Conservation (phyloP, 2,329 filamentous ascomycete genomes). For the Acrodontium crateriforme region DNA sequence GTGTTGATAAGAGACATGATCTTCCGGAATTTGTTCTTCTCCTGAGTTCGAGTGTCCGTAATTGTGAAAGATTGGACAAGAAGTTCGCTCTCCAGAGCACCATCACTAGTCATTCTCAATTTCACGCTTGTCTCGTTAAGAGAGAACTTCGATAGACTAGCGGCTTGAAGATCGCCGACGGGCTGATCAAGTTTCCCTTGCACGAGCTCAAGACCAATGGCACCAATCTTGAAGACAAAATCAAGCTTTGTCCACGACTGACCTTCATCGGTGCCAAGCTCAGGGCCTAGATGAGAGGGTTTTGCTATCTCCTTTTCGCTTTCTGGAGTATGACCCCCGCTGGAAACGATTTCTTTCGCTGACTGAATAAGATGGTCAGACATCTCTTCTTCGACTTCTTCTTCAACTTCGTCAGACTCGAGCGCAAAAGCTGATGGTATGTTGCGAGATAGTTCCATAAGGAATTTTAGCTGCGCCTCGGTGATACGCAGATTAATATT, state of each 20-base stretch:
- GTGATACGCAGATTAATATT: slow-evolving; percentile 83
- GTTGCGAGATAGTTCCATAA: slow-evolving; percentile 74
- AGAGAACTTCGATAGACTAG: slow-evolving; percentile 86
- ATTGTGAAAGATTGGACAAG: slow-evolving; percentile 92
- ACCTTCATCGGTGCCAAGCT: slow-evolving; percentile 49
- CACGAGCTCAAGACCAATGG: slow-evolving; percentile 77
- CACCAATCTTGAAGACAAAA: slow-evolving; percentile 76
- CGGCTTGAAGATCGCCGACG: slow-evolving; percentile 61
- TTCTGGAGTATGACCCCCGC: too few species aligned
- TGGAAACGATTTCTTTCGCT: slow-evolving; percentile 19
- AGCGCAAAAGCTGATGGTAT: slow-evolving; percentile 77
- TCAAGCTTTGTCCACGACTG: slow-evolving; percentile 88
- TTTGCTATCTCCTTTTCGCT: slow-evolving; percentile 11
- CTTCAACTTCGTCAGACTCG: slow-evolving; percentile 51
- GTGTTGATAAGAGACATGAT: slow-evolving; percentile 98
- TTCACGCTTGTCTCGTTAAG: slow-evolving; percentile 87
- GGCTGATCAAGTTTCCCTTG: slow-evolving; percentile 62
- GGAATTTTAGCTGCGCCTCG: slow-evolving; percentile 78
- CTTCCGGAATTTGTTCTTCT: slow-evolving; percentile 90
- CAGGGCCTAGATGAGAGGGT: slow-evolving; percentile 37
- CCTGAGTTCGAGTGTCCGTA: slow-evolving; percentile 72
- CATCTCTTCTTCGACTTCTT: slow-evolving; percentile 61
- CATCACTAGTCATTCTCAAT: slow-evolving; percentile 82
- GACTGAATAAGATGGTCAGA: slow-evolving; percentile 40
- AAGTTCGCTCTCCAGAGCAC: slow-evolving; percentile 81